phyloP scores from a whole-genome alignment of 768 basidiomycete genomes.

The Boletus tomentosulus region DNA sequence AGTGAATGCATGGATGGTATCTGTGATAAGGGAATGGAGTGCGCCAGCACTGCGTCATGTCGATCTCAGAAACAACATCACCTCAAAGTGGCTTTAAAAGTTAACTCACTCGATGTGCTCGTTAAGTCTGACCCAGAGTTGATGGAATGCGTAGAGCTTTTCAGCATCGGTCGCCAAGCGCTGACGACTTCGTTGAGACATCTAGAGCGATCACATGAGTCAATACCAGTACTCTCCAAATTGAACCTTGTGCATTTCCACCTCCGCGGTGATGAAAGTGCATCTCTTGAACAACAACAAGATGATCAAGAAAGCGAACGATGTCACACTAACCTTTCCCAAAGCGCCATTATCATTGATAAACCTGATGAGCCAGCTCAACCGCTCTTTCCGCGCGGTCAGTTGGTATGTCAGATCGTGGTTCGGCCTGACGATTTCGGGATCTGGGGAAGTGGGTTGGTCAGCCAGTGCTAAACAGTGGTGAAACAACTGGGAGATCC shows the following conservation, averaged over 20 bases:
- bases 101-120: conserved; percentile 55
- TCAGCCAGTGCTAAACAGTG: not conserved
- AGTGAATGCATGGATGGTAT: conserved; percentile 70
- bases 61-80: not conserved
- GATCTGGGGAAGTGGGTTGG: conserved; percentile 37
- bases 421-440: conserved; percentile 63
- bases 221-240: not conserved
- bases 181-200: conserved; percentile 77
- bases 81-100: not conserved
- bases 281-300: not conserved
- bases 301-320: not conserved
- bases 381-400: conserved; percentile 63
- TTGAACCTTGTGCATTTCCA: not conserved
- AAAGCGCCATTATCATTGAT: conserved; percentile 84
- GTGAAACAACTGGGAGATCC: not conserved
- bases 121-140: conserved; percentile 78
- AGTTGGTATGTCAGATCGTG: conserved; percentile 82
- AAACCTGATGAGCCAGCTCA: conserved; percentile 84
- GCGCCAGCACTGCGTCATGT: conserved; percentile 43
- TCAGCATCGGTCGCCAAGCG: conserved; percentile 79
- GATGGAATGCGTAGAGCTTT: conserved; percentile 75
- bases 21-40: conserved; percentile 61
- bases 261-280: not conserved
- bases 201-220: conserved; percentile 39
- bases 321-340: conserved; percentile 49